Conservation (phyloP, 1,139 yeast species). For the Blastobotrys serpentis region DNA sequence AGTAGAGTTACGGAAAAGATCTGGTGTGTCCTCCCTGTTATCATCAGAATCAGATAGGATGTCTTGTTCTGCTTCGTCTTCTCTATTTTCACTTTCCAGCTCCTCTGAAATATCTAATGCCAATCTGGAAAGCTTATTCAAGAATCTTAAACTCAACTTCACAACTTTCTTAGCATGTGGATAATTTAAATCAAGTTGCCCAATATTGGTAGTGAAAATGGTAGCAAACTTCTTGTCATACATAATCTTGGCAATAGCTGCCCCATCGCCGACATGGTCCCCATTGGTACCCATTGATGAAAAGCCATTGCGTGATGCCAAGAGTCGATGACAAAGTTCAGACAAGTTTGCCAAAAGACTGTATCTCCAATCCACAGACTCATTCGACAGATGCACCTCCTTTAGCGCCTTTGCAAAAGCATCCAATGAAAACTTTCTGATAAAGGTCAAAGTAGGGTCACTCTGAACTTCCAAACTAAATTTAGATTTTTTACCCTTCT, state of each 20-base stretch:
- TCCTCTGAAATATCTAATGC: conserved; percentile 40
- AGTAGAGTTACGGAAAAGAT: conserved; percentile 81
- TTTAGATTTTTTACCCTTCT: conserved; percentile 21
- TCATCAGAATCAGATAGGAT: conserved; percentile 48
- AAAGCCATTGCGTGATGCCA: conserved; percentile 31
- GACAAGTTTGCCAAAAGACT: conserved; percentile 57
- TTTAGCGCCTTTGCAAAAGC: conserved; percentile 60
- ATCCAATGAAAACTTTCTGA: conserved; percentile 74
- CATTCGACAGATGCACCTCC: conserved; percentile 44
- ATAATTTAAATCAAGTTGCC: conserved; percentile 67
- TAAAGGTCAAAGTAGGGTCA: conserved; percentile 68
- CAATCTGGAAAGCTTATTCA: conserved; percentile 58
- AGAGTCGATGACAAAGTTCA: conserved; percentile 44
- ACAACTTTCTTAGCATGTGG: conserved; percentile 64
- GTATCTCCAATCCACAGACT: conserved; percentile 46
- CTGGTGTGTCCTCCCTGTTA: conserved; percentile 78
- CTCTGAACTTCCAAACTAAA: conserved; percentile 37
- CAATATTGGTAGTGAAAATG: conserved; percentile 55
- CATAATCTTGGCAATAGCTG: conserved; percentile 59
- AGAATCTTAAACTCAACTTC: conserved; percentile 56
- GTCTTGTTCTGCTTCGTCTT: conserved; percentile 29
- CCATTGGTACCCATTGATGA: conserved; percentile 31
- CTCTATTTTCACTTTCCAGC: conserved; percentile 62
- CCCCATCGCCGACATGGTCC: conserved; percentile 53
- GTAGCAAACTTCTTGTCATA: conserved; percentile 65